phyloP scores from a whole-genome alignment of 78 protist species.

The Polysphondylium violaceum region DNA sequence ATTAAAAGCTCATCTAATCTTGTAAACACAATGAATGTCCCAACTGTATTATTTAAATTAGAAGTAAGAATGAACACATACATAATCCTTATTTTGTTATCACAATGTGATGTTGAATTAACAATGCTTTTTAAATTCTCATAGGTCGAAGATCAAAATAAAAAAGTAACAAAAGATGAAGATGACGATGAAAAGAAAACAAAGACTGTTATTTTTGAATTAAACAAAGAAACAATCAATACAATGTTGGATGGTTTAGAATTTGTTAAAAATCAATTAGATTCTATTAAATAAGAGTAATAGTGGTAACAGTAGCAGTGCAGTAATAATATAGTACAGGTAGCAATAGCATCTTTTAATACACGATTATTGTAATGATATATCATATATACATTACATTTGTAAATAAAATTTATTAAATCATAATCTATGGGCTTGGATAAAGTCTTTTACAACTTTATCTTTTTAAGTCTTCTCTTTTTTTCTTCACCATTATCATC shows the following conservation, averaged over 20 bases:
- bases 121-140: too few relatives aligned
- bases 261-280: constrained; percentile 82
- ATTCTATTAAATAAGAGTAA: constrained; percentile 58
- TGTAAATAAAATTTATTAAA: background rate
- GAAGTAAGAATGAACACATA: constrained; percentile 61
- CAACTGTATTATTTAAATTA: constrained; percentile 80
- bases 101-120: too few relatives aligned
- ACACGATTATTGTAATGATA: background rate
- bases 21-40: constrained; percentile 72
- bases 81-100: too few relatives aligned
- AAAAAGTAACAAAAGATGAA: background rate
- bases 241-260: constrained; percentile 89
- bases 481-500: background rate
- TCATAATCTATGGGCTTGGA: too few relatives aligned
- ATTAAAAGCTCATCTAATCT: constrained; percentile 80
- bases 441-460: too few relatives aligned
- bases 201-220: constrained; percentile 75
- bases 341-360: background rate
- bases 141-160: constrained; percentile 47
- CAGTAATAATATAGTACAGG: background rate
- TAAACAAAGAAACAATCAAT: constrained; percentile 80
- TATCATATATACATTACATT: background rate
- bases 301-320: background rate
- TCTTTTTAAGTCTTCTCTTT: background rate
- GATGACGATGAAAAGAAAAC: constrained; percentile 12